phyloP scores from a whole-genome alignment of 2,329 filamentous ascomycete genomes.

The Beauveria medogensis region DNA sequence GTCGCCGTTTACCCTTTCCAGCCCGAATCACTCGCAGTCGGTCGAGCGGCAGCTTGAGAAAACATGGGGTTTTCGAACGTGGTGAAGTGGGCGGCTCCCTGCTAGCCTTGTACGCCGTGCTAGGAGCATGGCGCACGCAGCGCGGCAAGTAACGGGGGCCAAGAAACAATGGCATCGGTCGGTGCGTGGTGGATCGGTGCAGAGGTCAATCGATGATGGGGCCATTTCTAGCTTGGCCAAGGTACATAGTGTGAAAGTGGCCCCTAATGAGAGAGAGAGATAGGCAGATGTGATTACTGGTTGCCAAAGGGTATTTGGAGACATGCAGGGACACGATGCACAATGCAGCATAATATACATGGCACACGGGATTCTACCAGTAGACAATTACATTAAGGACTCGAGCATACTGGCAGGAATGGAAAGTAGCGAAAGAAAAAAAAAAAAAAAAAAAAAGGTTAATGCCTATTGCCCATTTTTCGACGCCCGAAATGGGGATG shows the following conservation, averaged over 20 bases:
- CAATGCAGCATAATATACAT: too few relatives aligned
- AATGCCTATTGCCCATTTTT: too few relatives aligned
- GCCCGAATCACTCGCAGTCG: not conserved
- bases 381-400: too few relatives aligned
- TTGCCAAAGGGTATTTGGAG: too few relatives aligned
- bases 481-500: too few relatives aligned
- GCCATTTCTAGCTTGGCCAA: not conserved
- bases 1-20: too few relatives aligned
- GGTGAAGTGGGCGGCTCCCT: not conserved
- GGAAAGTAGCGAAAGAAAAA: too few relatives aligned
- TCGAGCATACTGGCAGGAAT: too few relatives aligned
- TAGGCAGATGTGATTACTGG: not conserved
- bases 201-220: slow-evolving; percentile 5
- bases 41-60: not conserved
- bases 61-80: not conserved
- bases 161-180: not conserved
- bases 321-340: too few relatives aligned
- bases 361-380: too few relatives aligned
- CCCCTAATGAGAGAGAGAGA: not conserved
- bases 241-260: not conserved
- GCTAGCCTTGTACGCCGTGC: not conserved
- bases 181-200: slow-evolving; percentile 3
- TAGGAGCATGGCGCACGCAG: not conserved
- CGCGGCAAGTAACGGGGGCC: not conserved
- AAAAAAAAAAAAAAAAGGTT: too few relatives aligned